Conservation (phyloP, 2,329 filamentous ascomycete genomes). For the Sarocladium kiliense region DNA sequence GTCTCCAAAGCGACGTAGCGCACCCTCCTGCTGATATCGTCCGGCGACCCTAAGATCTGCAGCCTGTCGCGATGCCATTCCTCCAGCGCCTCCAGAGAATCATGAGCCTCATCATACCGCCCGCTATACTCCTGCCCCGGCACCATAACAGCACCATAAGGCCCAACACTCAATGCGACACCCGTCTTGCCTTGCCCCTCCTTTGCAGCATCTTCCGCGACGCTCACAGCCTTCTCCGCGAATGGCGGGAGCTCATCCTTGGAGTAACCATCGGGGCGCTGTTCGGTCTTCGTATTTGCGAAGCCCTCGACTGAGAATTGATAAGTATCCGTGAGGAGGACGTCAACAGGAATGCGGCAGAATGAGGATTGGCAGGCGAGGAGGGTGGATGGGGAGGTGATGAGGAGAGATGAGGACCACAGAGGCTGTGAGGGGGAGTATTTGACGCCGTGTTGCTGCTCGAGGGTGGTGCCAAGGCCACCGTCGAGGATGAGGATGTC, state of each 20-base stretch:
- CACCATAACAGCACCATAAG: conserved; percentile 62
- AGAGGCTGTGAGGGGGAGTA: conserved; percentile 53
- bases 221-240: conserved; percentile 37
- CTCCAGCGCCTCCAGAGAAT: conserved; percentile 36
- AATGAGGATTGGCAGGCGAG: conserved; percentile 53
- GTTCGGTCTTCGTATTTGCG: conserved; percentile 36
- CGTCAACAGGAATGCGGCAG: conserved; percentile 49
- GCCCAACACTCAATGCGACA: conserved; percentile 57
- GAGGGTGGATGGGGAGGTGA: conserved; percentile 46
- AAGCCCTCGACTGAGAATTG: conserved; percentile 57
- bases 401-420: conserved; percentile 64
- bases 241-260: conserved; percentile 32
- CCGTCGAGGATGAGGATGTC: conserved; percentile 55
- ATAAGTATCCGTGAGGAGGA: conserved; percentile 64
- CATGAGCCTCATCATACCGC: conserved; percentile 47
- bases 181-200: conserved; percentile 13
- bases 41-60: conserved; percentile 35
- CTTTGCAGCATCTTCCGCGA: conserved; percentile 31
- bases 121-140: conserved; percentile 63
- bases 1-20: conserved; percentile 61
- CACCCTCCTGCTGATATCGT: conserved; percentile 33
- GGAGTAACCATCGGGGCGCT: conserved; percentile 38
- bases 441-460: conserved; percentile 46
- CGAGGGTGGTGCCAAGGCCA: conserved; percentile 62
- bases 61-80: conserved; percentile 55